Base-by-base conservation (phyloP, 1,284 basidiomycete genomes). In the Xanthoconium separans region DNA sequence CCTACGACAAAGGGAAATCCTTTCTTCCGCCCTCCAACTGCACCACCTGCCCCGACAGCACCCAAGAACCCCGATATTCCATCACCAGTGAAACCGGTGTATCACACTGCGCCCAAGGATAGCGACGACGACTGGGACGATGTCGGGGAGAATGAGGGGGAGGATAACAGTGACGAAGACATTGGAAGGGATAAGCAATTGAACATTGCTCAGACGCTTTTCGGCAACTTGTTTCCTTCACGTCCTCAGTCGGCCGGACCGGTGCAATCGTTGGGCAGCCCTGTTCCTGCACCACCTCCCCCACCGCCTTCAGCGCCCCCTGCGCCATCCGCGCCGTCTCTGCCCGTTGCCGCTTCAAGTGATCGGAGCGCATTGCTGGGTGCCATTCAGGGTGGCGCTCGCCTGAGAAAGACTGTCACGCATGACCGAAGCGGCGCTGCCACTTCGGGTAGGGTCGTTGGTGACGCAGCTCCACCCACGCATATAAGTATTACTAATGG, bases 51-150 rank as follows among this genome's bases (percentile, higher is more conserved):
- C 4, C 66, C 69, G 9, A 51, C 65, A 13, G 61, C 73, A 2
- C 68, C 80, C 8, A 71, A 73, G 58, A 76, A 73, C 51, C 73
- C 80, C 9, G 65, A 55, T 5, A 59, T 69, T 33, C 79, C 83
- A n/a, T 70, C 75, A 7, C 71, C 78, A 1, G 71, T 77, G 20
- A 85, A 83, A 65, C 69, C 77, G 0, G 64, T 77, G 0, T 89
- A 89, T 62, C 71, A 86, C 53, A 85, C 82, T 0, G 87, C 83
- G 0, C 81, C 88, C 1, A 70, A 71, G 3, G 81, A 83, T 24
- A 76, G 72, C 18, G 83, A 84, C 24, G 87, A 91, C 22, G 93
- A 94, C 55, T 96, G 94, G 94, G 93, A 90, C 54, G 87, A 88
- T 16, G 77, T 89, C 42, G 77, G 83, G 59, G 92, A 95, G 71